Evolutionary conservation across 2,329 filamentous ascomycete genomes (phyloP), one percentile per base, ranked within the genome.

Genomic region (Penicillium concentricum): DNA sequence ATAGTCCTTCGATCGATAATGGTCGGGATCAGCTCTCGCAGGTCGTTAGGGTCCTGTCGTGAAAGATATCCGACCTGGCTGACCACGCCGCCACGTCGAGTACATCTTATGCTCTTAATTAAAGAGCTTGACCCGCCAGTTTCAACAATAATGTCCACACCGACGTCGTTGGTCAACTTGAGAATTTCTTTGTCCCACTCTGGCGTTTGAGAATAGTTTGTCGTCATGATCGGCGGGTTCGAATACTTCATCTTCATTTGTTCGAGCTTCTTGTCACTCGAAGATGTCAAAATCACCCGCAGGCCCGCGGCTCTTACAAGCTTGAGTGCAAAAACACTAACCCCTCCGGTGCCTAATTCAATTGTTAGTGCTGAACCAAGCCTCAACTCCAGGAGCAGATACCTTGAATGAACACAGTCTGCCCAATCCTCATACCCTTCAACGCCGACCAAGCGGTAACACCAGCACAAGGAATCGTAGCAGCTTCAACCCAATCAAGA

Each of bases 351-450:
- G 9, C 74, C 73, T 73, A 13, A 12, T 4, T 24, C 6, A 22
- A 18, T 15, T 28, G 22, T 57, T 16, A 59, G 28, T 45, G 24
- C 18, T 10, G 16, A 9, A 20, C 20, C 9, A 15, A 12, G 4
- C 4, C 12, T 18, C 13, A 26, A 26, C 34, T 20, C 20, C 18
- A 4, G 26, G 15, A 7, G 20, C 6, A 60, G 59, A 52, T 58
- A 72, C 75, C 77, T 72, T 80, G 78, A 38, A 81, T 76, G 20
- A 81, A 63, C 18, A 81, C 73, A 2, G 65, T 78, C 56, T 76
- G 62, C 1, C 77, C 76, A 18, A 77, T 71, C 0, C 59, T 62
- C 12, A 72, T 61, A 2, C 70, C 76, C 58, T 75, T 77, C n/a
- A 79, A 58, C 0, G 77, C 75, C 44, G 71, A 67, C 76, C 78